Evolutionary conservation across 1,284 basidiomycete species (phyloP).

Genomic region (Trametes sp.): DNA sequence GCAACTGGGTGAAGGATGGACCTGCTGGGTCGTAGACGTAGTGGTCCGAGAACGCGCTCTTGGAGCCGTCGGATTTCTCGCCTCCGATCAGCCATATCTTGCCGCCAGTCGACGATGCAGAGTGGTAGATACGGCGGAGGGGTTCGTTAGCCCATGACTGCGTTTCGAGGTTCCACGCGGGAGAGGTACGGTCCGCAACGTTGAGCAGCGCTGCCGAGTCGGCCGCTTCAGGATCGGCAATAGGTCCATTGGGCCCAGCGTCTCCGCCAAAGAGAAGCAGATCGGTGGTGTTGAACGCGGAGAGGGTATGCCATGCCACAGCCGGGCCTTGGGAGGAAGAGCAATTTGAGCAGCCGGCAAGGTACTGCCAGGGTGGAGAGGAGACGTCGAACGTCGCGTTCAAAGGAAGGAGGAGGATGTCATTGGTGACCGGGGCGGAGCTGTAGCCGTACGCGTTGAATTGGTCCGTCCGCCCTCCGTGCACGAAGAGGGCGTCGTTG

Average conservation of each 20-base stretch:
- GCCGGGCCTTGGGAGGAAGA: slow-evolving; percentile 60
- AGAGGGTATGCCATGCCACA: slow-evolving; percentile 84
- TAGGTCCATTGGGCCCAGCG: slow-evolving; percentile 63
- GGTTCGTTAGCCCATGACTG: slow-evolving; percentile 73
- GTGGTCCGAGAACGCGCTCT: slow-evolving; percentile 64
- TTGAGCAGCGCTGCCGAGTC: slow-evolving; percentile 73
- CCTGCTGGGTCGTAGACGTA: slow-evolving; percentile 66
- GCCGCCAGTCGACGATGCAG: slow-evolving; percentile 56
- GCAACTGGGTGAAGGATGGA: slow-evolving; percentile 62
- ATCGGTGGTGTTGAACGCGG: slow-evolving; percentile 61
- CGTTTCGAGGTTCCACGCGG: slow-evolving; percentile 57
- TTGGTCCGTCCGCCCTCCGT: slow-evolving; percentile 82
- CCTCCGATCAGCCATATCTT: slow-evolving; percentile 78
- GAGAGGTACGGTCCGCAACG: slow-evolving; percentile 46
- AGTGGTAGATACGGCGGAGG: slow-evolving; percentile 75
- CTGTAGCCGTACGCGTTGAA: slow-evolving; percentile 75
- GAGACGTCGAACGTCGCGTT: slow-evolving; percentile 61
- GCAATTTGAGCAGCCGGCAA: slow-evolving; percentile 54
- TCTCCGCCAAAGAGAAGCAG: slow-evolving; percentile 80
- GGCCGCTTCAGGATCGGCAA: slow-evolving; percentile 56
- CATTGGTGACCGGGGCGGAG: slow-evolving; percentile 75
- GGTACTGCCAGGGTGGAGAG: slow-evolving; percentile 71
- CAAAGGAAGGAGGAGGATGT: slow-evolving; percentile 75
- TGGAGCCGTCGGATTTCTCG: slow-evolving; percentile 79
- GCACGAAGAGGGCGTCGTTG: slow-evolving; percentile 69